Evolutionary conservation across 768 basidiomycete genomes (phyloP), one percentile per base, ranked within the genome.

Genomic region (Amanita exitialis): DNA sequence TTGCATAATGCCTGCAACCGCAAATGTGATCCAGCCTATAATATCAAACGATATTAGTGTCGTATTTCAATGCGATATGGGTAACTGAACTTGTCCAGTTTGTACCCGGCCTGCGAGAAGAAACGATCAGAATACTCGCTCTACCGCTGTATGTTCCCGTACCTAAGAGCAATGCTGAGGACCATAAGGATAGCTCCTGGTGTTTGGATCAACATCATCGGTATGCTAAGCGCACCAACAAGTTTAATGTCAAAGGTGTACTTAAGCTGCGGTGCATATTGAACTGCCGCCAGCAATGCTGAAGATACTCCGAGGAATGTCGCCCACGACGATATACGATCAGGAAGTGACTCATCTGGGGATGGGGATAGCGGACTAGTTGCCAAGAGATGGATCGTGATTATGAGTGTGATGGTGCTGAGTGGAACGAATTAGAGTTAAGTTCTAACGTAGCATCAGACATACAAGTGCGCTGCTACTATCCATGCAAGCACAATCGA

Each of bases 171-270:
- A 51, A 92, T 88, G 55, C 83, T 88, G 3, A 83, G 55, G 5
- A 90, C 86, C 84, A 97, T 94, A n/a, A 90, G 62, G 3, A 89
- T 69, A 1, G 88, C 85, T 3, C 93, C 94, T 3, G 93, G 93
- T 10, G 81, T 90, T 66, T 98, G 95, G 13, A 99, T 89, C 44
- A 80, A 68, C 95, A 99, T 97, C 82, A 91, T 97, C 1, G 87
- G 86, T 51, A 99, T 88, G 60, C 90, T 93, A 13, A 98, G 71
- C 0, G 92, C 91, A 2, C 95, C 95, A 7, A 98, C 93, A 10
- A 95, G 77, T 60, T 82, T 86, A 27, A 77, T 65, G 4, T 68
- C 70, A 58, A 85, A 96, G 1, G 94, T 98, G 54, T 84, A 80
- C 10, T 78, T 57, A 21, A 99, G 71, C 64, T 96, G 94, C 0